Conservation (phyloP, 2,329 filamentous ascomycete species). For the Alternaria rosae region DNA sequence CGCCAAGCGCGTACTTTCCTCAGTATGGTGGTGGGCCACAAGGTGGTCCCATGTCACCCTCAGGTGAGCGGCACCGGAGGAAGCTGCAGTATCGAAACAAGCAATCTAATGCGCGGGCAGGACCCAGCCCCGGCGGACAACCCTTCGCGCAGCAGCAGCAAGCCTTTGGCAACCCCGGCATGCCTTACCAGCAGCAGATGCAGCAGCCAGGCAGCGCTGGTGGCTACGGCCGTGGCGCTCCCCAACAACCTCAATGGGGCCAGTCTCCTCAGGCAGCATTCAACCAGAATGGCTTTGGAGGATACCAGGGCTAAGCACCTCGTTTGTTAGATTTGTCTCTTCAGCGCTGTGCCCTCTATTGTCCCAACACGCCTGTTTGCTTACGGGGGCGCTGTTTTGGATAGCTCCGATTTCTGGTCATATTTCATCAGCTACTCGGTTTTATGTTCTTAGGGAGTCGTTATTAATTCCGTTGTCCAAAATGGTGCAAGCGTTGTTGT, state of each 20-base stretch:
- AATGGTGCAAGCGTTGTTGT: conserved; percentile 33
- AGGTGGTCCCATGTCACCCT: conserved; percentile 64
- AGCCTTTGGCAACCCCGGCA: conserved; percentile 70
- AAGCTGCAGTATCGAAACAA: conserved; percentile 46
- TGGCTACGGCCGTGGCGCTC: conserved; percentile 80
- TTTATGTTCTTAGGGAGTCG: conserved; percentile 40
- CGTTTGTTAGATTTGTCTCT: conserved; percentile 29
- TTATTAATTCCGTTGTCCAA: conserved; percentile 35
- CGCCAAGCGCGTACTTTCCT: conserved; percentile 84
- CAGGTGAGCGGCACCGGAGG: conserved; percentile 55
- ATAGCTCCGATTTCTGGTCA: conserved; percentile 45
- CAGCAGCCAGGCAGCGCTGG: conserved; percentile 71
- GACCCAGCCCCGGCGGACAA: conserved; percentile 67
- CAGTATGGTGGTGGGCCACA: conserved; percentile 80
- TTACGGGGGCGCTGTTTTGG: conserved; percentile 46
- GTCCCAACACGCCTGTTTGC: conserved; percentile 45
- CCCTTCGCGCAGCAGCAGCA: conserved; percentile 62
- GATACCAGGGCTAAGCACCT: conserved; percentile 63
- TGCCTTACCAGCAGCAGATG: conserved; percentile 56
- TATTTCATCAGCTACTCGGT: conserved; percentile 41
- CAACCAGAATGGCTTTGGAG: conserved; percentile 64
- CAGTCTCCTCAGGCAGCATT: conserved; percentile 57
- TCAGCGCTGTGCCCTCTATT: conserved; percentile 40
- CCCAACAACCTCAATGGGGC: conserved; percentile 62
- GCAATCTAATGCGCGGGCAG: conserved; percentile 53